These are phyloP conservation scores for Myriosclerotinia scirpicola DNA, from an alignment of 2,329 filamentous ascomycete genomes.

Conservation along the genomic window DNA sequence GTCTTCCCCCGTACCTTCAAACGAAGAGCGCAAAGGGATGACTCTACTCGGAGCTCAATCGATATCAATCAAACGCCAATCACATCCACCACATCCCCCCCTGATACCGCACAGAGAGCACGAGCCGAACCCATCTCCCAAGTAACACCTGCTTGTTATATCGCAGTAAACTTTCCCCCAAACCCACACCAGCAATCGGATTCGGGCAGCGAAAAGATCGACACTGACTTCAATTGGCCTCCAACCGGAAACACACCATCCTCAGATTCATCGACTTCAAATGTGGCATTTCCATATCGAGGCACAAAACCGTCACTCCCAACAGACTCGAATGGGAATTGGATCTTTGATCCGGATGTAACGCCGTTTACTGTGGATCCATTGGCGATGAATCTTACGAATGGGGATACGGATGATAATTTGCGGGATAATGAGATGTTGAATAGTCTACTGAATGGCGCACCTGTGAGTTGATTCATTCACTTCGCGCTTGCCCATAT, in stretches of 20 bases:
- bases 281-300: conserved; percentile 13
- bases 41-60: conserved; percentile 8
- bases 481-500: not conserved
- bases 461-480: not conserved
- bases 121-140: not conserved
- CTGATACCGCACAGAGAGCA: not conserved
- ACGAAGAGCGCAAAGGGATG: not conserved
- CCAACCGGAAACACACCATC: conserved; percentile 24
- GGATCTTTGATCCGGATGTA: not conserved
- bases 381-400: not conserved
- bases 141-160: not conserved
- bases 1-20: not conserved
- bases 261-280: conserved; percentile 21
- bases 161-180: not conserved
- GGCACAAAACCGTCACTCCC: not conserved
- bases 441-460: not conserved
- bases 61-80: not conserved
- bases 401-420: not conserved
- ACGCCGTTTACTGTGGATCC: not conserved
- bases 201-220: conserved; percentile 18
- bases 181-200: not conserved
- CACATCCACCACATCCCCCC: not conserved
- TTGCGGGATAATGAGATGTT: not conserved
- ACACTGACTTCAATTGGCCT: conserved; percentile 10
- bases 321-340: not conserved